Conservation (phyloP, 345 rosid species). For the Aquilaria sinensis region DNA sequence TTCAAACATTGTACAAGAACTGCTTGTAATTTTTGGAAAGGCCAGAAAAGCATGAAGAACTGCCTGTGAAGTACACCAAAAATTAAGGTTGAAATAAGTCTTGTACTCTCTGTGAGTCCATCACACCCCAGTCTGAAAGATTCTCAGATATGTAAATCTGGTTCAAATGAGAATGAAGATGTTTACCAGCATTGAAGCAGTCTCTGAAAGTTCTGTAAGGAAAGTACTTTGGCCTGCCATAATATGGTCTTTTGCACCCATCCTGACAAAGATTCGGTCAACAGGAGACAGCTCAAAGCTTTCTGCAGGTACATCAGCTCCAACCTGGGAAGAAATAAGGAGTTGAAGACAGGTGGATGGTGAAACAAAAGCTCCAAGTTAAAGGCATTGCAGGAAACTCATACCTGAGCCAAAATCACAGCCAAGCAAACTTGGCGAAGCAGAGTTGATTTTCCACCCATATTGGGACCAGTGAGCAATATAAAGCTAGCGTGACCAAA, state of each 20-base stretch:
- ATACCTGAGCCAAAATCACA: slow-evolving; percentile 90
- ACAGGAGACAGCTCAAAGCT: slow-evolving; percentile 76
- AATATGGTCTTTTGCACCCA: slow-evolving; percentile 98
- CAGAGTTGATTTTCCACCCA: slow-evolving; percentile 99
- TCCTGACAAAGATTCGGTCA: slow-evolving; percentile 83
- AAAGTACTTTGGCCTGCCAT: slow-evolving; percentile 96
- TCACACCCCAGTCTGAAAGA: not conserved
- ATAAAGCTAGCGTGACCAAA: slow-evolving; percentile 60
- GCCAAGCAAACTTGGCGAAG: slow-evolving; percentile 98
- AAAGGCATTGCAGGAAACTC: slow-evolving; percentile 4
- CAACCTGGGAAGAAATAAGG: slow-evolving; percentile 44
- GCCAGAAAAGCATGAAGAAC: too few relatives aligned
- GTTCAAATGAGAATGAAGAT: slow-evolving; percentile 6
- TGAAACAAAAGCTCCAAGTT: slow-evolving; percentile 8
- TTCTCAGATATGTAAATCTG: not conserved
- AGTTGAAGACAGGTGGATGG: slow-evolving; percentile 2
- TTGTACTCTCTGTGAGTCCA: too few relatives aligned
- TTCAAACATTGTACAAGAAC: too few relatives aligned
- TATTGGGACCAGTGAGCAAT: slow-evolving; percentile 97
- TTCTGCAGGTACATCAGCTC: slow-evolving; percentile 95
- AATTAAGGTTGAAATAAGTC: too few relatives aligned
- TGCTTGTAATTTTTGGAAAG: too few relatives aligned
- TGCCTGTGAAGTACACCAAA: too few relatives aligned
- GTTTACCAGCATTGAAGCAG: slow-evolving; percentile 89
- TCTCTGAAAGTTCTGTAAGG: slow-evolving; percentile 95